Evolutionary conservation across 352 stramenopile genomes (phyloP).

Genomic region (Phytophthora tentaculata): DNA sequence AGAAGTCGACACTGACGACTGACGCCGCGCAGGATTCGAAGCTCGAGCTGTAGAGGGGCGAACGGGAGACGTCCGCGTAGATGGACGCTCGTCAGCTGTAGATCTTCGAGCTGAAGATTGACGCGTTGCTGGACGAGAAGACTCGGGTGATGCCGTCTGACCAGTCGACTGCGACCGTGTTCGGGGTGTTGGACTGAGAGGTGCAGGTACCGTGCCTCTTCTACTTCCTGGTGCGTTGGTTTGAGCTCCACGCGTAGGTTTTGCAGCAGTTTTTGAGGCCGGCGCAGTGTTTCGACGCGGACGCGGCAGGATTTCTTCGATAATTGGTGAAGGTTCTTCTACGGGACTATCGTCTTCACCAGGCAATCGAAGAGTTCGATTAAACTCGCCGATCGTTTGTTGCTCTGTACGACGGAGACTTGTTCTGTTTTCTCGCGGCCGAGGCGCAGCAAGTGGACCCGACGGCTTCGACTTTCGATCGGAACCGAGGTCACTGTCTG

Average conservation of each 20-base stretch:
- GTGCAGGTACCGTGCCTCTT: slow-evolving; percentile 12
- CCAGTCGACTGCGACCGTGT: slow-evolving; percentile 1
- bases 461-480: slow-evolving; percentile 28
- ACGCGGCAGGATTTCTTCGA: slow-evolving; percentile 25
- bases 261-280: neutral
- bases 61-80: slow-evolving; percentile 1
- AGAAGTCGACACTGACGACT: neutral
- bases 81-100: neutral
- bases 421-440: slow-evolving; percentile 20
- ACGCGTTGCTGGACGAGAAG: neutral
- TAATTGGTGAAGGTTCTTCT: slow-evolving; percentile 24
- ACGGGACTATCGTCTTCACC: slow-evolving; percentile 25
- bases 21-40: neutral
- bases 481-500: slow-evolving; percentile 14
- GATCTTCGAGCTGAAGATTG: neutral
- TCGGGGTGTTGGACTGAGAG: slow-evolving; percentile 6
- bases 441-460: slow-evolving; percentile 16
- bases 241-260: slow-evolving; percentile 1
- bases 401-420: slow-evolving; percentile 38
- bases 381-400: slow-evolving; percentile 39
- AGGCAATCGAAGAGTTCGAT: slow-evolving; percentile 30
- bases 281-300: slow-evolving; percentile 26
- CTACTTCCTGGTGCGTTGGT: slow-evolving; percentile 3
- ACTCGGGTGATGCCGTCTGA: neutral
- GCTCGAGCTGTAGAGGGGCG: slow-evolving; percentile 8